Conservation (phyloP, 352 stramenopile genomes). For the Aphanomyces cochlioides region DNA sequence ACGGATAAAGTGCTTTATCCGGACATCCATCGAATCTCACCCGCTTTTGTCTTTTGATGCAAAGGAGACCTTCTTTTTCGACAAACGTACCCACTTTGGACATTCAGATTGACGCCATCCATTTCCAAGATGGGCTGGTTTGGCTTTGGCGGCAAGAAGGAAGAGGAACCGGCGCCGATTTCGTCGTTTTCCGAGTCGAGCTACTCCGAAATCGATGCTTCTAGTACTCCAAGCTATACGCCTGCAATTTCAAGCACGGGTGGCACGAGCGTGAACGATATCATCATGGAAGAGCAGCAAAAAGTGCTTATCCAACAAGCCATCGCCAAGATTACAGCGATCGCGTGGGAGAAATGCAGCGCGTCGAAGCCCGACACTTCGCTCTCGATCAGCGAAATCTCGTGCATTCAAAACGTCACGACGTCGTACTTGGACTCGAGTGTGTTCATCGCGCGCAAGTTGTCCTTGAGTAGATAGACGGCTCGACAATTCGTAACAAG, state of each 20-base stretch:
- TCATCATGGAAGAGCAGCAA: conserved; percentile 86
- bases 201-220: neutral
- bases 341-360: conserved; percentile 88
- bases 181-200: conserved; percentile 14
- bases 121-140: conserved; percentile 30
- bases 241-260: conserved; percentile 3
- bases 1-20: too few species aligned
- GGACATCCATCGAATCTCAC: too few species aligned
- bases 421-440: conserved; percentile 84
- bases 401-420: conserved; percentile 87
- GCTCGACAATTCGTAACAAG: too few species aligned
- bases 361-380: conserved; percentile 76
- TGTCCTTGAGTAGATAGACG: conserved; percentile 43
- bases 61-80: too few species aligned
- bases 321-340: conserved; percentile 85
- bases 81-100: conserved; percentile 9
- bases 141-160: conserved; percentile 10
- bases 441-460: conserved; percentile 77
- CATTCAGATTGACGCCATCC: conserved; percentile 6
- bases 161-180: conserved; percentile 14
- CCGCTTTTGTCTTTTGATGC: too few species aligned
- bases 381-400: conserved; percentile 71
- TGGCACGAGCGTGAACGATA: conserved; percentile 34
- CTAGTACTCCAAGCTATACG: neutral
- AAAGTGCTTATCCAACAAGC: conserved; percentile 82